phyloP scores from a whole-genome alignment of 1,284 basidiomycete species.

The Blastosporella zonata region DNA sequence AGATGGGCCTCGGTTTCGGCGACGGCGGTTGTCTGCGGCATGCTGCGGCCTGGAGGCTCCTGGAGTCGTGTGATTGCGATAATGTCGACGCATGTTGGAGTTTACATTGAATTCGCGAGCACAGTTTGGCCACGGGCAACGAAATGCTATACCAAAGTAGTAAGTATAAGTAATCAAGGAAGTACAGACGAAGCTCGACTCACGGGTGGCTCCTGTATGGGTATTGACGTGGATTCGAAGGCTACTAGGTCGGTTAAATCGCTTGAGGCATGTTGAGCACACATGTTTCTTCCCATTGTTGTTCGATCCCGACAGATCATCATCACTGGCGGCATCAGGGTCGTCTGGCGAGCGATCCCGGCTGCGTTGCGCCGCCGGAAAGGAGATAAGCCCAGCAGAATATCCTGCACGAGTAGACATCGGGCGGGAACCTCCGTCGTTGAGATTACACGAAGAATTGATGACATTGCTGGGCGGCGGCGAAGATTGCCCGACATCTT shows the following conservation, averaged over 20 bases:
- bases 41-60: constrained; percentile 24
- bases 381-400: constrained; percentile 23
- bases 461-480: constrained; percentile 9
- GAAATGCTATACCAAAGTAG: constrained; percentile 51
- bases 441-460: constrained; percentile 1
- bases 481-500: constrained; percentile 7
- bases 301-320: constrained; percentile 26
- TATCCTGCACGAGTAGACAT: constrained; percentile 11
- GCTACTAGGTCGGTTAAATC: constrained; percentile 77
- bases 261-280: constrained; percentile 63
- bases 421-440: constrained; percentile 1
- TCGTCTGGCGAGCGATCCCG: constrained; percentile 21
- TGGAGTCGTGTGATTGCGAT: constrained; percentile 55
- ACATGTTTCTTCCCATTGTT: constrained; percentile 57
- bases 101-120: constrained; percentile 76
- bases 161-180: constrained; percentile 9
- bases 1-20: constrained; percentile 22
- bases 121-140: constrained; percentile 71
- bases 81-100: constrained; percentile 78
- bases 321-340: constrained; percentile 28
- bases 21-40: constrained; percentile 23
- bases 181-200: constrained; percentile 31
- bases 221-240: constrained; percentile 74
- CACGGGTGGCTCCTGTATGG: constrained; percentile 75
- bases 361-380: constrained; percentile 14